Percentiles rank a stretch among this genome's conserved stretches.
These are phyloP conservation scores for Cercospora nicotianae DNA, from an alignment of 2,329 filamentous ascomycete genomes.

Conservation along the genomic window DNA sequence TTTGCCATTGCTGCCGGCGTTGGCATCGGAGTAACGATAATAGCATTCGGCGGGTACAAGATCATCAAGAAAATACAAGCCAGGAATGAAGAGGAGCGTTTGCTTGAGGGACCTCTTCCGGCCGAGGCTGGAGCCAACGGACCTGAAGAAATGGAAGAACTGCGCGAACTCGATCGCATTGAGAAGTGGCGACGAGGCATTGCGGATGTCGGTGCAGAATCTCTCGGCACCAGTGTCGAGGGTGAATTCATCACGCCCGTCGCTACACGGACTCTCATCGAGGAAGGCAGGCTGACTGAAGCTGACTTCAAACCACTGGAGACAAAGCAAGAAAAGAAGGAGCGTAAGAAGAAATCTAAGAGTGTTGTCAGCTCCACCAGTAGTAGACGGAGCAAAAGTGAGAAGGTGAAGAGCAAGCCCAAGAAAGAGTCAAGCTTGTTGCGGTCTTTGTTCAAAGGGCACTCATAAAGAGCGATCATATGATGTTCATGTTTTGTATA, in stretches of 20 bases:
- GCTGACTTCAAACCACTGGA: slow-evolving; percentile 44
- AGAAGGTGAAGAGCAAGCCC: slow-evolving; percentile 27
- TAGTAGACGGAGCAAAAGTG: slow-evolving; percentile 23
- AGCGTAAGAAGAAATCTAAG: slow-evolving; percentile 37
- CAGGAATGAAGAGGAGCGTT: slow-evolving; percentile 37
- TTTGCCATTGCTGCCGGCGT: slow-evolving; percentile 92
- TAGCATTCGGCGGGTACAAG: slow-evolving; percentile 95
- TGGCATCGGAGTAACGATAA: slow-evolving; percentile 87
- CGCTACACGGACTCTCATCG: slow-evolving; percentile 50
- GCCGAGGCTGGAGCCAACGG: slow-evolving; percentile 21
- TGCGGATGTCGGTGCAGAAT: slow-evolving; percentile 56
- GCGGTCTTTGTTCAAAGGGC: slow-evolving; percentile 44
- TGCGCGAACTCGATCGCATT: slow-evolving; percentile 58
- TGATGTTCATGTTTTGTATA: neutral
- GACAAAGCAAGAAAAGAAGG: slow-evolving; percentile 39
- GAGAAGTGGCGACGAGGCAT: slow-evolving; percentile 66
- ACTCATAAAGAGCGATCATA: slow-evolving; percentile 2
- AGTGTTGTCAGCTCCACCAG: slow-evolving; percentile 28
- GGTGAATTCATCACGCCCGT: slow-evolving; percentile 65
- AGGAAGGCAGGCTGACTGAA: slow-evolving; percentile 50
- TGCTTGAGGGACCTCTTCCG: slow-evolving; percentile 19
- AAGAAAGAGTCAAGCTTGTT: slow-evolving; percentile 48
- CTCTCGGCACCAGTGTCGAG: slow-evolving; percentile 61
- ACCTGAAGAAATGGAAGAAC: slow-evolving; percentile 54
- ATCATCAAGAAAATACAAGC: slow-evolving; percentile 82